These are phyloP conservation scores for Multifurca ochricompacta DNA, from an alignment of 768 basidiomycete genomes.

Conservation along the genomic window DNA sequence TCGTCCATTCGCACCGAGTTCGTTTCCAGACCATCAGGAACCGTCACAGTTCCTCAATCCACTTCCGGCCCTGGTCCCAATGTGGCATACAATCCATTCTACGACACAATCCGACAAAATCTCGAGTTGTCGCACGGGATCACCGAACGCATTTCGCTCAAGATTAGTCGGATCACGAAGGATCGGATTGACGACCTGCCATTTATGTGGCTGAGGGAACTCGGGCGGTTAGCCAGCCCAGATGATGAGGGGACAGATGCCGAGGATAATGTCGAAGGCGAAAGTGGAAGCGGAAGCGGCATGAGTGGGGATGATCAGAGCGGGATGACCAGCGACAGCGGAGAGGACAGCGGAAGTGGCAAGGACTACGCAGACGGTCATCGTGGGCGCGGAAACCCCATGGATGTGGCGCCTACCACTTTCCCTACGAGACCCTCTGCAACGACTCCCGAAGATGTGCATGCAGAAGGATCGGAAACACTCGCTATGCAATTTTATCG, in stretches of 20 bases:
- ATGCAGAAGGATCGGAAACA: constrained; percentile 63
- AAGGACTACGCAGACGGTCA: not conserved
- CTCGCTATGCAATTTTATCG: constrained; percentile 92
- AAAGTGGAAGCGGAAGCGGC: constrained; percentile 14
- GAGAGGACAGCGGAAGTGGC: constrained; percentile 6
- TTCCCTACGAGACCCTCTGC: constrained; percentile 2
- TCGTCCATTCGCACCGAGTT: constrained; percentile 2
- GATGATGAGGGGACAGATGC: constrained; percentile 14
- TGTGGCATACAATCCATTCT: constrained; percentile 78
- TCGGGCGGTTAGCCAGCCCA: constrained; percentile 46
- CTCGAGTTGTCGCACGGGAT: constrained; percentile 60
- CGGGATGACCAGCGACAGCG: constrained; percentile 18
- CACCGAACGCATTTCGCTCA: constrained; percentile 77
- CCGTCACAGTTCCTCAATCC: constrained; percentile 6
- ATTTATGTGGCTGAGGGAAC: constrained; percentile 68
- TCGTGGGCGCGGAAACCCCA: not conserved
- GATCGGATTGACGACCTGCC: constrained; percentile 60
- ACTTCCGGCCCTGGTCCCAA: constrained; percentile 15
- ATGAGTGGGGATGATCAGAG: constrained; percentile 13
- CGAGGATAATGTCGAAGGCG: constrained; percentile 9
- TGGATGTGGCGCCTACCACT: not conserved
- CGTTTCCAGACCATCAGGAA: not conserved
- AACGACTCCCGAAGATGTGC: constrained; percentile 3
- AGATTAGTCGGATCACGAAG: constrained; percentile 36
- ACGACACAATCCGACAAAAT: constrained; percentile 88